phyloP scores from a whole-genome alignment of 139 green algal genomes.

The Chlorella sp. region DNA sequence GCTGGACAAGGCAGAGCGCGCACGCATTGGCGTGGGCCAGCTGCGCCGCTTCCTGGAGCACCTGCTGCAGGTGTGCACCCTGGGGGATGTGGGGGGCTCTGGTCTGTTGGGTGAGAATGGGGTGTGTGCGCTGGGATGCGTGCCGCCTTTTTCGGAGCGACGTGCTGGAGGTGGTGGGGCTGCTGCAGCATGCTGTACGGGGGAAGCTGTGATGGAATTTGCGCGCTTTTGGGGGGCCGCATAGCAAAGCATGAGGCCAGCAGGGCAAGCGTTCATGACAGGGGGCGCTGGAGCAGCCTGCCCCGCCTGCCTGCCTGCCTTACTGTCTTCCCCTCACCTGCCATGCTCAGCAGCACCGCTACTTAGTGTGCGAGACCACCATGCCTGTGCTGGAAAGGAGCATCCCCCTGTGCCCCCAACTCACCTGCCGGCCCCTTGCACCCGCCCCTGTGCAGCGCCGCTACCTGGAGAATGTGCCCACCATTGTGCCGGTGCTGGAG shows the following conservation, averaged over 20 bases:
- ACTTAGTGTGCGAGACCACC: not conserved
- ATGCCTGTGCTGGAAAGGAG: not conserved
- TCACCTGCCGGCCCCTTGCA: not conserved
- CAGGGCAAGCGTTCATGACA: not conserved
- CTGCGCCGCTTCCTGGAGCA: constrained; percentile 93
- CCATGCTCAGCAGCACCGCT: not conserved
- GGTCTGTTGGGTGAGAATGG: not conserved
- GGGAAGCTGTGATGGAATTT: too few relatives aligned
- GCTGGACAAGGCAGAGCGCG: constrained; percentile 74
- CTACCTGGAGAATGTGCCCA: constrained; percentile 93
- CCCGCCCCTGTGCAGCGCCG: constrained; percentile 76
- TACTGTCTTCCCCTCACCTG: not conserved
- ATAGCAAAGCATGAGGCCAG: not conserved
- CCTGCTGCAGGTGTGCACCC: constrained; percentile 74
- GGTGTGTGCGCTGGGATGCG: not conserved
- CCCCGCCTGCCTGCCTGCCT: not conserved
- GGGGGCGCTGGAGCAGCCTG: not conserved
- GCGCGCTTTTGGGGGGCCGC: too few relatives aligned
- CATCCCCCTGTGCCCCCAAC: not conserved
- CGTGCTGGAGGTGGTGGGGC: not conserved
- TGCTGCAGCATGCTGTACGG: not conserved
- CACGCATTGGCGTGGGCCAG: constrained; percentile 83
- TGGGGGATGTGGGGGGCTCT: too few relatives aligned
- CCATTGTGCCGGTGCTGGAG: constrained; percentile 93
- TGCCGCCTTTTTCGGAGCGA: not conserved